A percentile compares a stretch with the other conserved stretches of the same genome.
Evolutionary conservation across 169 alveolate species (phyloP).

Genomic region (Cystoisospora suis): DNA sequence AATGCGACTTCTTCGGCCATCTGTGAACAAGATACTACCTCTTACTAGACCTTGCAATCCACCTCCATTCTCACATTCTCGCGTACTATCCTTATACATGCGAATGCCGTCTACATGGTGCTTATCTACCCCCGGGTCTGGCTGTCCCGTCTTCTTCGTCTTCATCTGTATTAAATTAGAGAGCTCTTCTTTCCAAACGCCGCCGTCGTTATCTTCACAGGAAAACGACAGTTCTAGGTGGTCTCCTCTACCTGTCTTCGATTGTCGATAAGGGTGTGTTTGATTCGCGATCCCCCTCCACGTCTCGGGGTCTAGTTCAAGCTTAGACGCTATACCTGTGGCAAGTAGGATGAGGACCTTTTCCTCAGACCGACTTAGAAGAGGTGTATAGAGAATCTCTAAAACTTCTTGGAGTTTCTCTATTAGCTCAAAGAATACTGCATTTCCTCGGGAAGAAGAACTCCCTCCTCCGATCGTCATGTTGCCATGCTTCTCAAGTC

Average conservation of each 20-base stretch:
- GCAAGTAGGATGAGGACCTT: not conserved
- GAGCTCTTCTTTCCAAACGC: not conserved
- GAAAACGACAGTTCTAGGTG: not conserved
- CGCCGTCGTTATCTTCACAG: not conserved
- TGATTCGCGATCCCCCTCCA: too few relatives aligned
- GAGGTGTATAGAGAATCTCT: slow-evolving; percentile 5
- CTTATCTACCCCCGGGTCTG: too few relatives aligned
- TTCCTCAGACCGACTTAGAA: not conserved
- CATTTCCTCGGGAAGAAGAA: not conserved
- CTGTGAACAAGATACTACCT: too few relatives aligned
- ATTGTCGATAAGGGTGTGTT: not conserved
- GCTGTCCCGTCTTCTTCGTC: too few relatives aligned
- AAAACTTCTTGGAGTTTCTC: not conserved
- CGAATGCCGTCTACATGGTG: not conserved
- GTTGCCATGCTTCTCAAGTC: not conserved
- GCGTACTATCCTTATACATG: too few relatives aligned
- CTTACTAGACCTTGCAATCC: too few relatives aligned
- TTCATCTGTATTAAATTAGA: too few relatives aligned
- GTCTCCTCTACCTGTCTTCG: not conserved
- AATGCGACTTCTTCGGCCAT: not conserved
- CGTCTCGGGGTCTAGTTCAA: too few relatives aligned
- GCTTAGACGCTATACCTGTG: not conserved
- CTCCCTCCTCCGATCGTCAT: not conserved
- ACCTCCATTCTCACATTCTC: too few relatives aligned
- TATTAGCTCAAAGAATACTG: not conserved